Evolutionary conservation across 1,284 basidiomycete species (phyloP), one percentile per base, ranked within the genome.

Genomic region (Stygiomarasmius scandens): DNA sequence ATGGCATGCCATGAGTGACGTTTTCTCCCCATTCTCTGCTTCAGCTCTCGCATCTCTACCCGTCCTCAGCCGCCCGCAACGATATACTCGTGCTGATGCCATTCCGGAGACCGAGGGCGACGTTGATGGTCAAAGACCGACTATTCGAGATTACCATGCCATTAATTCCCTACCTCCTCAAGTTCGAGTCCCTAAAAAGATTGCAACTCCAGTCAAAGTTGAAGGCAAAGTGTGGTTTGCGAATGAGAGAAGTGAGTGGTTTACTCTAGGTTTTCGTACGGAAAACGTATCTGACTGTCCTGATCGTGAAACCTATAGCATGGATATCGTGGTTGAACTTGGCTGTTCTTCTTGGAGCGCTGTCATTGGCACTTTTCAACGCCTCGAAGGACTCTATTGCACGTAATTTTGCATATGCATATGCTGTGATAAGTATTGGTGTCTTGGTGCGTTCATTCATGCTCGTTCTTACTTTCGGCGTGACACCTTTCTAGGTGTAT

Each of bases 201-300:
- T 96, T 34, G 81, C 92, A 0, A 93, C 95, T 0, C 90, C 94
- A 0, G 84, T 98, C 65, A 91, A 90, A 63, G 93, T 99, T 38
- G 96, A 99, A 73, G 92, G 91, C 29, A 99, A 99, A 70, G 96
- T 99, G 44, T 99, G 96, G 92, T 98, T 99, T 75, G 96, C 97
- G 6, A 98, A 98, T 71, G 97, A 99, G 74, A 81, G 97, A 64
- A 99, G 92, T 93, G 59, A 55, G 80, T 72, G 14, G 27, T 2
- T 32, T 52, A 50, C 29, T 11, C 36, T 36, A 47, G 36, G 32
- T 56, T 9, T 16, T 36, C 29, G 12, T 32, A 32, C n/a, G n/a
- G n/a, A n/a, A 14, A 14, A 34, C 32, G 32, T 14, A 8, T 34
- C 32, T 34, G 32, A 34, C 32, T n/a, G n/a, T n/a, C 32, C 32